Conservation (phyloP, 2,329 filamentous ascomycete genomes). For the Chaetomium globosum region DNA sequence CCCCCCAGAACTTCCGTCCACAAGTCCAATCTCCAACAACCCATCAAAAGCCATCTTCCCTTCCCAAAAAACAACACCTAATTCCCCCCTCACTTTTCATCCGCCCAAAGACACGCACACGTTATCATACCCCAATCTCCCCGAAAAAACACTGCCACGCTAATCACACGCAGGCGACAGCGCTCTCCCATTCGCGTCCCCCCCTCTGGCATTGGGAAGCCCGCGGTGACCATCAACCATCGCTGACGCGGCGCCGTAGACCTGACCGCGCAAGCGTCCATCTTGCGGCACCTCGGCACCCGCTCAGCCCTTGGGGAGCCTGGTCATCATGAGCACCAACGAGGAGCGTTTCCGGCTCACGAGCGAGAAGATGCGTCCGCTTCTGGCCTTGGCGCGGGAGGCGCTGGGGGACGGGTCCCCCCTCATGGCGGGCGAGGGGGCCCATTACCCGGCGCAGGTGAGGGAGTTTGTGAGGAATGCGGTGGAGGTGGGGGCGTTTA, state of each 20-base stretch:
- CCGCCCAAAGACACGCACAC: neutral
- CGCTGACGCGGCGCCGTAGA: too few relatives aligned
- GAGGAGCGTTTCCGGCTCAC: conserved; percentile 43
- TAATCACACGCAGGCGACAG: too few relatives aligned
- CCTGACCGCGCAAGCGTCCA: conserved; percentile 38
- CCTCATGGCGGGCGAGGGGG: conserved; percentile 65
- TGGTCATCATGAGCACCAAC: conserved; percentile 43
- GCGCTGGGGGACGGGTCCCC: conserved; percentile 58
- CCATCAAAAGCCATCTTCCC: neutral
- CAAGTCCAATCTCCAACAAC: neutral
- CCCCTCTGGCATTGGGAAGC: conserved; percentile 41
- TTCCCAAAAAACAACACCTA: neutral
- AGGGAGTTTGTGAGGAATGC: conserved; percentile 63
- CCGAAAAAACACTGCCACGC: too few relatives aligned
- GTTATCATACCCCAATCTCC: too few relatives aligned
- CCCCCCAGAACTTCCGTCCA: neutral
- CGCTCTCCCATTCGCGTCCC: too few relatives aligned
- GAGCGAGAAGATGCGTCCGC: conserved; percentile 42
- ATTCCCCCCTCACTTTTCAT: neutral
- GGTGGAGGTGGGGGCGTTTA: conserved; percentile 56
- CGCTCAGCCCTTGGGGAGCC: conserved; percentile 39
- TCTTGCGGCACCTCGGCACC: conserved; percentile 39
- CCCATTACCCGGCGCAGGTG: conserved; percentile 66
- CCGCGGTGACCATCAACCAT: conserved; percentile 43
- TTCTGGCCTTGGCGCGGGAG: conserved; percentile 59